Base-by-base conservation (phyloP, 176 grass and related monocot genomes). In the Otatea glauca region DNA sequence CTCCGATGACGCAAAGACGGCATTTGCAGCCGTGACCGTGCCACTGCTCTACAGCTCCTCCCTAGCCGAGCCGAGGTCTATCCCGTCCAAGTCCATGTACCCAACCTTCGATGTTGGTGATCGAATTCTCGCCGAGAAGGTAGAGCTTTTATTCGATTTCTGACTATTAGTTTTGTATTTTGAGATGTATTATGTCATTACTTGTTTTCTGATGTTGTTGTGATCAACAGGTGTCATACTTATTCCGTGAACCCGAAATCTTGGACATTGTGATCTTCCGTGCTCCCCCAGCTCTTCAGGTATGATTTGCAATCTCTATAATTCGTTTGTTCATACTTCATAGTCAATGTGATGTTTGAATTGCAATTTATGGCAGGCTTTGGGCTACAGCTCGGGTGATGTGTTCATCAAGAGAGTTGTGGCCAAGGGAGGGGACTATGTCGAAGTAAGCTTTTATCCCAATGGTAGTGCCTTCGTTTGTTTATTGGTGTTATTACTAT, bases 331-430 rank as follows among this genome's bases (percentile, higher is more conserved):
- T 20, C 81, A 74, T 79, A 62, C 7, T 87, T 76, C 9, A 21
- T 56, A 20, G 21, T 53, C 37, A 64, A 77, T 70, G 3, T 76
- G 21, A 75, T 64, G 72, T 62, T 85, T 91, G 11, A 85, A 43
- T 61, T 50, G 14, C 43, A 34, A 86, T 60, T 20, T 86, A 25
- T 84, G 55, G 50, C 88, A 99, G 97, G 71, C 48, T 77, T n/a
- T 78, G 53, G 97, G 97, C 64, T 99, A 92, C 88, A 88, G 71
- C 62, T 89, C 92, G 3, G 54, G 59, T 47, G 97, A 99, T 80
- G 97, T 96, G 74, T 96, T 99, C 88, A 96, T 96, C 72, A 99
- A 99, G 74, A 96, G 97, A 70, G 92, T 99, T 68, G 97, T 99
- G 32, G 97, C 97, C 38, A 96, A 92, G 72, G 97, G 86, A 79